A percentile compares a stretch with the other conserved stretches of the same genome.
These are phyloP conservation scores for Penicillium flavigenum DNA, from an alignment of 495 filamentous ascomycete genomes.

Conservation along the genomic window DNA sequence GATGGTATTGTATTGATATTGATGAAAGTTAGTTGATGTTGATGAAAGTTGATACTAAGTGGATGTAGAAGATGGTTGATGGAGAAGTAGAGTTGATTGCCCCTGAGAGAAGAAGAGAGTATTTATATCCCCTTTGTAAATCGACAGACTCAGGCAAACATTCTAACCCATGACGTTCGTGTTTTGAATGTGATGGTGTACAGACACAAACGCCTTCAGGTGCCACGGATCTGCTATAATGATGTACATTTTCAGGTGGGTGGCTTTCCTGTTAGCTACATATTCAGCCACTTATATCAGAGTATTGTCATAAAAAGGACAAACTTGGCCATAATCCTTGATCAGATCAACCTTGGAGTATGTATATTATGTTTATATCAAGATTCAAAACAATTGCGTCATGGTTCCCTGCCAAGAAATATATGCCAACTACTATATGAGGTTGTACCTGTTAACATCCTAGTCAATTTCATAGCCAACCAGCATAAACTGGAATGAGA, in stretches of 20 bases:
- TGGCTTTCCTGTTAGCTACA: neutral
- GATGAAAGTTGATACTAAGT: neutral
- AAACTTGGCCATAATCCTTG: neutral
- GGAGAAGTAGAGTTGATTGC: neutral
- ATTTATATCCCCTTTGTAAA: neutral
- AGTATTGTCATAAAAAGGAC: neutral
- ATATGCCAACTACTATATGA: neutral
- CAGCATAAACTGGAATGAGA: neutral
- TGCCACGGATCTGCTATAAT: neutral
- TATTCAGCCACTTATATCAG: conserved; percentile 5
- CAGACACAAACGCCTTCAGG: neutral
- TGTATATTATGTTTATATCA: neutral
- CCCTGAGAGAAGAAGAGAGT: neutral
- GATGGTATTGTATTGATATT: neutral
- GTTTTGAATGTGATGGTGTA: neutral
- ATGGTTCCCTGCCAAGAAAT: conserved; percentile 1
- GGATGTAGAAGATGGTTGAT: neutral
- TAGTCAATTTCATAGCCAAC: neutral
- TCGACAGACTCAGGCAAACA: neutral
- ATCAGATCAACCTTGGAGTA: neutral
- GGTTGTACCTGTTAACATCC: neutral
- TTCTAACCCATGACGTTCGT: neutral
- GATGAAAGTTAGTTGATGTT: neutral
- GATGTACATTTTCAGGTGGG: neutral
- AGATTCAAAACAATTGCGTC: conserved; percentile 1